Base-by-base conservation (phyloP, 176 grass and related monocot genomes). In the Aegilops bicornis region DNA sequence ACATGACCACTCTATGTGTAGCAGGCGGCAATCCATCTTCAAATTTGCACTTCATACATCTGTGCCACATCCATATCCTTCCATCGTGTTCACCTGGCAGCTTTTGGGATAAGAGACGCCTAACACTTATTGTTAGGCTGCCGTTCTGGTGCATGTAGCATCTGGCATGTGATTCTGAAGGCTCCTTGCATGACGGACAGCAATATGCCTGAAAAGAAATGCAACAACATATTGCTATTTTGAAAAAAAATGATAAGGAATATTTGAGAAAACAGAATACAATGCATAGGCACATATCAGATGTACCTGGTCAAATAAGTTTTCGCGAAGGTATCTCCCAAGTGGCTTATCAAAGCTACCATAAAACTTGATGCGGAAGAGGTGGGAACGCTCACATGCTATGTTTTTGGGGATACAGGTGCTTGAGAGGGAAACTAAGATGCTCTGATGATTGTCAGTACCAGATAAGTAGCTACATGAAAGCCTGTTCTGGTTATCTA, bases 11-110 rank as follows among this genome's bases (percentile, higher is more conserved):
- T 87, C 96, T 92, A n/a, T 77, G 91, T 54, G 88, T 92, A 39
- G 89, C 82, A 64, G 93, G 96, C 14, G 93, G 96, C 60, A 95
- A 86, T 89, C 91, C 92, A 87, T 93, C 89, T 84, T 95, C 73
- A 54, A 86, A 87, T 77, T 92, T 88, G 69, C 96, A 98, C 69
- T 87, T 94, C 54, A 86, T 82, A 79, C 96, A 98, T 87, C 96
- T 88, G 25, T 98, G 96, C 96, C 96, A 98, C 93, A 98, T 98
- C 96, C 96, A 98, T 89, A 98, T 98, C 89, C 86, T 93, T 76
- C 93, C 88, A 81, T 95, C 96, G 82, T 69, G 88, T 89, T 93
- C 91, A 36, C 96, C 96, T 45, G 83, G 84, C 69, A 98, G 91
- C 22, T 93, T 89, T 64, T 69, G 68, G 68, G 81, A 82, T n/a